phyloP scores from a whole-genome alignment of 2,329 filamentous ascomycete genomes.

The Sclerotinia spermophila region DNA sequence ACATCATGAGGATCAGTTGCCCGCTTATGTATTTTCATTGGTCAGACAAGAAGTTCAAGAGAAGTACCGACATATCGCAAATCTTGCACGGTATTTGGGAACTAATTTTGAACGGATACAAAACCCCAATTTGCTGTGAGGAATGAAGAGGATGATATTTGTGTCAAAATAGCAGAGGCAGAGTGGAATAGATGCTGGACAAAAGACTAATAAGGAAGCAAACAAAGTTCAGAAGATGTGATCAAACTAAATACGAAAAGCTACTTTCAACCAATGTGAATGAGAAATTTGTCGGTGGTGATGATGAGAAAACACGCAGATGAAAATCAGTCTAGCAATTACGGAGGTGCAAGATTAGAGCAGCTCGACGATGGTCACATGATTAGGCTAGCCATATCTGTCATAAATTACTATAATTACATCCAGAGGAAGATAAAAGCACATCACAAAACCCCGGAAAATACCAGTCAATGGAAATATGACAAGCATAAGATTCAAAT shows the following conservation, averaged over 20 bases:
- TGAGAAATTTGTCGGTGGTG: too few relatives aligned
- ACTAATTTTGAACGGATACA: background rate
- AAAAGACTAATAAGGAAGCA: too few relatives aligned
- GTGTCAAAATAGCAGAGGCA: too few relatives aligned
- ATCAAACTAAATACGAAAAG: too few relatives aligned
- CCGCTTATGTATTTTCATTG: background rate
- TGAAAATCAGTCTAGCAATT: too few relatives aligned
- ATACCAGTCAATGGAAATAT: background rate
- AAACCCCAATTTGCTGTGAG: background rate
- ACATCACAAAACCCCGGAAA: background rate
- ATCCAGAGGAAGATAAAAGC: background rate
- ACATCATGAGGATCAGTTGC: background rate
- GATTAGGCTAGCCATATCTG: background rate
- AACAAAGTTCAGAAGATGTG: too few relatives aligned
- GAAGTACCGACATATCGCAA: background rate
- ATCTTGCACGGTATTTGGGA: background rate
- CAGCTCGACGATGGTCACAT: background rate
- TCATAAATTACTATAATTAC: background rate
- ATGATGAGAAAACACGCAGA: too few relatives aligned
- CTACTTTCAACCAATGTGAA: too few relatives aligned
- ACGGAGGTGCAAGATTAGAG: background rate
- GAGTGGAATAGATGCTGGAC: too few relatives aligned
- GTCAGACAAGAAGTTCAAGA: background rate
- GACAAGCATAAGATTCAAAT: background rate
- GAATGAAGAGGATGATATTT: background rate